Base-by-base conservation (phyloP, 148 eudicot genomes). In the Vaccinium macrocarpon region DNA sequence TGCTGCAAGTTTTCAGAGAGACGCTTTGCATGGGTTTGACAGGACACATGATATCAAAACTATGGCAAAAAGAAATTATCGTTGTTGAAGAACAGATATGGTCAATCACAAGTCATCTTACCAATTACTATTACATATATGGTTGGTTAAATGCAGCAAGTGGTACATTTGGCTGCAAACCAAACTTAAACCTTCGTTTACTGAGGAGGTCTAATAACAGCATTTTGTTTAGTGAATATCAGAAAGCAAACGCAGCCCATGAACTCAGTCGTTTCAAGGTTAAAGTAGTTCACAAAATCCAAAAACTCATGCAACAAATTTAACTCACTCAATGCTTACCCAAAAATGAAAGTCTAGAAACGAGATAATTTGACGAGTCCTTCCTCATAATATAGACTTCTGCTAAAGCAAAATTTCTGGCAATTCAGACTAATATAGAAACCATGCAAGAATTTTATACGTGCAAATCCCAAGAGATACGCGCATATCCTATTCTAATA, bases 1-100 rank as follows among this genome's bases (percentile, higher is more conserved):
- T 6, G 98, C 98, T 95, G 89, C 73, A 85, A 52, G 38, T 29
- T 62, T 61, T 50, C 66, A 10, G 29, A 52, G 2, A 52, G 6
- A 76, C 50, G 16, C 14, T 42, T 42, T 74, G 52, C 79, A 21
- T 48, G 4, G 27, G 55, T 76, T 49, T 32, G 18, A 74, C 46
- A 14, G 46, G 18, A 74, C 6, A 50, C 35, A 6, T 49, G 48
- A 68, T 27, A 16, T 49, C 13, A 15, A 81, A 64, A 49, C 8
- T 8, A 42, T 49, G 18, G 25, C 55, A 19, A 46, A 32, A 18
- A 7, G 4, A 72, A 32, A 38, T 10, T 68, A 18, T 18, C n/a
- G 35, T 11, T 0, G 11, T 72, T 15, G 16, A 72, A 72, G 76
- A 72, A 72, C 18, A 72, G 38, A 10, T 46, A 32, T 27, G 46